Evolutionary conservation across 2,329 filamentous ascomycete species (phyloP).

Genomic region (Fusarium sp.): DNA sequence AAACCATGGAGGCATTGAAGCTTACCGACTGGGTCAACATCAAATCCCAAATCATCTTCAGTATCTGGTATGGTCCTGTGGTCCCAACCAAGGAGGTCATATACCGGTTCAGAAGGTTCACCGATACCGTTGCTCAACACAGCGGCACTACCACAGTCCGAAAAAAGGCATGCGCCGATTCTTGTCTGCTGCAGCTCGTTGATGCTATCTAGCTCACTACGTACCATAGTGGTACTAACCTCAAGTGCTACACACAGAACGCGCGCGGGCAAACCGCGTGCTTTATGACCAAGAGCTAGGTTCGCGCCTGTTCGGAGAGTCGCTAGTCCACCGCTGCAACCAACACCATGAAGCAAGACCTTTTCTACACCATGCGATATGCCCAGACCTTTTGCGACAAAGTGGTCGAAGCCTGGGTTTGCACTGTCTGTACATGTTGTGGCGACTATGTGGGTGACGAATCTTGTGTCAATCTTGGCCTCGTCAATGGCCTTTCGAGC

Average conservation of each 20-base stretch:
- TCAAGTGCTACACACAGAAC: constrained; percentile 74
- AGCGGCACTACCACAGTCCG: constrained; percentile 74
- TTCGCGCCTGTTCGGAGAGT: constrained; percentile 72
- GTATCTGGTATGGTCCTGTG: constrained; percentile 70
- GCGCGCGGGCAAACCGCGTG: constrained; percentile 67
- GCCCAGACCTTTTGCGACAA: constrained; percentile 67
- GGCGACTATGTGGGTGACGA: constrained; percentile 74
- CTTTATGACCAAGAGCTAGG: constrained; percentile 70
- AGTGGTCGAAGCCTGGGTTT: constrained; percentile 75
- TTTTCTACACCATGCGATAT: constrained; percentile 69
- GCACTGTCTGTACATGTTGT: constrained; percentile 76
- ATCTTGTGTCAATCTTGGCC: constrained; percentile 58
- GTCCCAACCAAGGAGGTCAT: constrained; percentile 73
- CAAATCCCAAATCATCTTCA: constrained; percentile 71
- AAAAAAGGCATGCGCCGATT: constrained; percentile 74
- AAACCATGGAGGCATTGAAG: not conserved
- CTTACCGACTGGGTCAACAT: constrained; percentile 69
- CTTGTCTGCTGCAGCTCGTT: constrained; percentile 67
- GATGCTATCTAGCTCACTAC: constrained; percentile 73
- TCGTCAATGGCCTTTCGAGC: constrained; percentile 65
- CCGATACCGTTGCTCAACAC: constrained; percentile 73
- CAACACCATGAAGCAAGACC: constrained; percentile 72
- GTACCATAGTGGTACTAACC: constrained; percentile 67
- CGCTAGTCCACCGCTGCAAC: constrained; percentile 72
- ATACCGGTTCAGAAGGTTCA: constrained; percentile 56